Base-by-base conservation (phyloP, 352 stramenopile genomes). In the Phytophthora citrophthora region DNA sequence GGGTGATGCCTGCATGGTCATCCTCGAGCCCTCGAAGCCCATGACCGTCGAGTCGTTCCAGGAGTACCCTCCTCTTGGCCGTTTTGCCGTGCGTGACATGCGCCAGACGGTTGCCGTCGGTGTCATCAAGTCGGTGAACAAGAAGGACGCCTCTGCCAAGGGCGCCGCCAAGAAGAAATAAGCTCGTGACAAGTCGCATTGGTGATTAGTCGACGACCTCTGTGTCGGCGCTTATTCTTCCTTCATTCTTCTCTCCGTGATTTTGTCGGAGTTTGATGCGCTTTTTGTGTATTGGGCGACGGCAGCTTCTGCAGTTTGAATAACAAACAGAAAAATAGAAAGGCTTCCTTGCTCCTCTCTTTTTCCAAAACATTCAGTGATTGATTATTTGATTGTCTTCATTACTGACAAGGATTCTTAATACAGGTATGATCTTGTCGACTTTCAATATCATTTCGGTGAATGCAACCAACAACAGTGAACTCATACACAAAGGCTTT, bases 1-100 rank as follows among this genome's bases (percentile, higher is more conserved):
- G 36, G 98, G 97, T 45, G 97, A 99, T 81, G 96, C 95, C 29
- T 98, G 91, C 74, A 97, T 99, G 57, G 97, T 98, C 29, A 91
- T 95, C 49, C 66, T 99, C 18, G 85, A 93, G 62, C 97, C 98
- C 6, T 92, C 80, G 29, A 98, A 98, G 70, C 90, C 89, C 45
- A 82, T 99, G 59, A 98, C 89, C 64, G 93, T 99, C 7, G 98
- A 99, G 81, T 83, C 88, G 27, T 99, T 99, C 79, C 79, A 78
- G 40, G 93, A 99, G 50, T 99, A 99, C 85, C 97, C 98, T 20
- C 84, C 96, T 41, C 85, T 99, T 12, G 97, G 77, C 4, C 87
- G 97, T 71, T 99, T 99, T 77, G 94, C 92, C 49, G 94, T 99
- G 52, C 93, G 97, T 76, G 97, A 99, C 76, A 98, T 98, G 94